Base-by-base conservation (phyloP, 768 basidiomycete genomes). In the Panellus pusillus region DNA sequence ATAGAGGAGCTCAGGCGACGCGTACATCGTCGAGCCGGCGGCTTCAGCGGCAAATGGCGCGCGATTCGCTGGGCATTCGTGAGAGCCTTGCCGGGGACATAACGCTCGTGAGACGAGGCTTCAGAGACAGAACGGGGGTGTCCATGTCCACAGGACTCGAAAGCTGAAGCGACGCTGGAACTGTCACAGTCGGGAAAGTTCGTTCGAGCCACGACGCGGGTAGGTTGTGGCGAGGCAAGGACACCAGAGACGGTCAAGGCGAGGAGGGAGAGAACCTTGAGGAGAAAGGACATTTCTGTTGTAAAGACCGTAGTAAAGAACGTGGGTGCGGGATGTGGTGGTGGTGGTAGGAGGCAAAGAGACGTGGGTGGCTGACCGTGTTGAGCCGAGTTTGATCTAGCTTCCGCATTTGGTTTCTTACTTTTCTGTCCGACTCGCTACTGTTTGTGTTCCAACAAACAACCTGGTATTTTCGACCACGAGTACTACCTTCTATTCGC, bases 401-500 rank as follows among this genome's bases (percentile, higher is more conserved):
- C 4, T 40, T n/a, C 19, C 39, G 39, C 39, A 40, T 17, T 17
- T 40, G 19, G n/a, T 14, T 20, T 17, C 39, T 18, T 40, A n/a
- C 19, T 40, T 37, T 13, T 37, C 12, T 37, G 13, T 37, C 36
- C 6, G 13, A 37, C 6, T 24, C 24, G 24, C 6, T 6, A 24
- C 24, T 2, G 6, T 24, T 24, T 24, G n/a, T n/a, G n/a, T n/a
- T 6, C 24, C 2, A 24, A 24, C 24, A 24, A 24, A 24, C 24
- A 24, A 24, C 24, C 24, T 24, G 24, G 24, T 24, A 24, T 24
- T 24, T 24, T 24, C 24, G 3, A 6, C 24, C 24, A 24, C 24
- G 32, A 35, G 14, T 35, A 35, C 52, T 61, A 71, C 53, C 74
- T 74, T 42, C 68, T 68, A 14, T 73, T 61, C 9, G 74, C 72